These are phyloP conservation scores for Populus tomentosa DNA, from an alignment of 441 rosid species.

Conservation along the genomic window DNA sequence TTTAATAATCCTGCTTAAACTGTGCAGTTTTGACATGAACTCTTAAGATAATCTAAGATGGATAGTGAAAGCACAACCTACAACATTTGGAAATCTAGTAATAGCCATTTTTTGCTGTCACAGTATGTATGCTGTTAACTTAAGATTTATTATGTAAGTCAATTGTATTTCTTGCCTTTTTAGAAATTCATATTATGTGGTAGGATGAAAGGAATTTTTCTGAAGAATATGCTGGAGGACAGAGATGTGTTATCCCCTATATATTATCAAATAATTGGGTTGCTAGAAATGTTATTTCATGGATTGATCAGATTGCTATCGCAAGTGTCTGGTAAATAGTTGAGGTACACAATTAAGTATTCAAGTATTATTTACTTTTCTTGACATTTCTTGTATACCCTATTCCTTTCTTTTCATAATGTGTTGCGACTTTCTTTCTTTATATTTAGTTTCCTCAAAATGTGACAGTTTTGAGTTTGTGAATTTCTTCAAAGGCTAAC, in stretches of 20 bases:
- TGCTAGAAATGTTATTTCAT: too few species aligned
- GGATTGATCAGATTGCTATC: too few species aligned
- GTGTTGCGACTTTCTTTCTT: neutral
- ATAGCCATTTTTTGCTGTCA: neutral
- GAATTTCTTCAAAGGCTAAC: neutral
- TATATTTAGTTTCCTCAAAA: neutral
- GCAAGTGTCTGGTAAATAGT: neutral
- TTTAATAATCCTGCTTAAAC: slow-evolving; percentile 9
- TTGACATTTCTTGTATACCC: neutral
- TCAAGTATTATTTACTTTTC: neutral
- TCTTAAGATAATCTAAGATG: neutral
- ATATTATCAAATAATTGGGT: too few species aligned
- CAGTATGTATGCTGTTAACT: neutral
- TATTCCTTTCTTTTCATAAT: neutral
- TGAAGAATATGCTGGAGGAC: too few species aligned
- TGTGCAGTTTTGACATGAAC: slow-evolving; percentile 7
- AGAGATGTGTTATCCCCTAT: too few species aligned
- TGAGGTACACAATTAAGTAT: neutral
- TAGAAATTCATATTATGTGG: neutral
- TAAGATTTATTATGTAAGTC: neutral
- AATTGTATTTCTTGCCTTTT: neutral
- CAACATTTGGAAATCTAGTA: neutral
- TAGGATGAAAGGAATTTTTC: neutral
- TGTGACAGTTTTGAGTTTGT: neutral
- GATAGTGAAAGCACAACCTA: neutral